These are phyloP conservation scores for Rhodocollybia butyracea DNA, from an alignment of 768 basidiomycete genomes.

Conservation along the genomic window DNA sequence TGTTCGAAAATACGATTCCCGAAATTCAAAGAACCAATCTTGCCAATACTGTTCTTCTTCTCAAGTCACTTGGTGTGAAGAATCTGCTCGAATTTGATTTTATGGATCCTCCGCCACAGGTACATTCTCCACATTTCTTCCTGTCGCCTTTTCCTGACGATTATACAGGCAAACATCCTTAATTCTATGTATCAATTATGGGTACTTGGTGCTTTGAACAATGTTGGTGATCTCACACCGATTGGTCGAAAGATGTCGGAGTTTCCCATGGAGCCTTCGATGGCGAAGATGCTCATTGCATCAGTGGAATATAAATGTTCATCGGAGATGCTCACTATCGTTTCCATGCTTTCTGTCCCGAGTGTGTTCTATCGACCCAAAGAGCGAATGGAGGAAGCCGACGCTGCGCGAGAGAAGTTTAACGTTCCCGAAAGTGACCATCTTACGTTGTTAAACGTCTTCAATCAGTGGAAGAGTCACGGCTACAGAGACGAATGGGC, in stretches of 20 bases:
- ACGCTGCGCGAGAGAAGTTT: slow-evolving; percentile 97
- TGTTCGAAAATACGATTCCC: slow-evolving; percentile 94
- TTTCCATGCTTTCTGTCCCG: slow-evolving; percentile 97
- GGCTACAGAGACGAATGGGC: slow-evolving; percentile 96
- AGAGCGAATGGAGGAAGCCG: slow-evolving; percentile 95
- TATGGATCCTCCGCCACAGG: slow-evolving; percentile 99
- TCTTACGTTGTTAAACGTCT: slow-evolving; percentile 91
- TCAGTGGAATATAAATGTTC: slow-evolving; percentile 94
- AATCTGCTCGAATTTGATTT: slow-evolving; percentile 98
- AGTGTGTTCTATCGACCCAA: slow-evolving; percentile 97
- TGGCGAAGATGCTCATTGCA: slow-evolving; percentile 98
- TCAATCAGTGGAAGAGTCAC: slow-evolving; percentile 97
- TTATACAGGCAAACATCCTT: slow-evolving; percentile 81
- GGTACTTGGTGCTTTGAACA: slow-evolving; percentile 97
- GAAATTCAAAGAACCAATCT: slow-evolving; percentile 98
- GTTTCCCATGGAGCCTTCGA: slow-evolving; percentile 98
- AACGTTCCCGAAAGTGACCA: slow-evolving; percentile 99
- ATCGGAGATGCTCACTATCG: slow-evolving; percentile 95
- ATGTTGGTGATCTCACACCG: slow-evolving; percentile 92
- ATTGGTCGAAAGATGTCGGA: slow-evolving; percentile 97
- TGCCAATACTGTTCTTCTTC: slow-evolving; percentile 90
- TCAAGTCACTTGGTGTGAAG: slow-evolving; percentile 97
- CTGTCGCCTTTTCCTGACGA: background rate
- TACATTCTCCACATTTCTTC: slow-evolving; percentile 21
- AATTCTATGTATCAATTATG: slow-evolving; percentile 99